Base-by-base conservation (phyloP, 1,139 yeast genomes). In the Blastobotrys raffinosifermentans region DNA sequence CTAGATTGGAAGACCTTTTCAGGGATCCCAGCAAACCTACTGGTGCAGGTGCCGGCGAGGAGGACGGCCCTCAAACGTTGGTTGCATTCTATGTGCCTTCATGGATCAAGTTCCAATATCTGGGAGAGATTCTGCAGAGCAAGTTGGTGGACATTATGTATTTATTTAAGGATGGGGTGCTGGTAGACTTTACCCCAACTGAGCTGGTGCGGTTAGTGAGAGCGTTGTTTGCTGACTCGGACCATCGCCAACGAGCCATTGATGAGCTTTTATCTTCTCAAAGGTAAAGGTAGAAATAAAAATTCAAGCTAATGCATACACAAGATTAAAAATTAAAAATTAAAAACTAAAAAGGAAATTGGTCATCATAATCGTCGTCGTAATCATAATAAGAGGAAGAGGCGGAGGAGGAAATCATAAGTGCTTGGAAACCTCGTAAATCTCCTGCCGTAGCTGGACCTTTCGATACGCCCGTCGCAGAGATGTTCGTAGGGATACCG, bases 221-320 rank as follows among this genome's bases (percentile, higher is more conserved):
- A 30, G 64, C 78, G 29, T 62, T 85, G 35, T 87, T 87, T 59
- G 76, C 83, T 4, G 83, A 83, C 36, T 80, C 93, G 43, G 80
- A 77, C 5, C 57, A 75, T 34, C 70, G 94, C 47, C 72, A 72
- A 31, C 64, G 65, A 36, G 77, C 77, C 32, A 76, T 85, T 38
- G 63, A 65, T 15, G 91, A 83, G 48, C 80, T 85, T 31, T 34
- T 40, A 26, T 19, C 35, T 22, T 25, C 16, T 4, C 18, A 20
- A 26, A 6, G n/a, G 18, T 10, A 20, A 14, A 9, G 23, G 20
- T 9, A 14, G 19, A 26, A 16, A n/a, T 16, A 16, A 32, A 7
- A 16, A 9, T 32, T 18, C 21, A 13, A 10, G 13, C 32, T 19
- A 17, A 17, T 13, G 23, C 29, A 21, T 13, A 29, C 29, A 27